Evolutionary conservation across 805 yeast species (phyloP), one percentile per base, ranked within the genome.

Genomic region (Candida tammaniensis): DNA sequence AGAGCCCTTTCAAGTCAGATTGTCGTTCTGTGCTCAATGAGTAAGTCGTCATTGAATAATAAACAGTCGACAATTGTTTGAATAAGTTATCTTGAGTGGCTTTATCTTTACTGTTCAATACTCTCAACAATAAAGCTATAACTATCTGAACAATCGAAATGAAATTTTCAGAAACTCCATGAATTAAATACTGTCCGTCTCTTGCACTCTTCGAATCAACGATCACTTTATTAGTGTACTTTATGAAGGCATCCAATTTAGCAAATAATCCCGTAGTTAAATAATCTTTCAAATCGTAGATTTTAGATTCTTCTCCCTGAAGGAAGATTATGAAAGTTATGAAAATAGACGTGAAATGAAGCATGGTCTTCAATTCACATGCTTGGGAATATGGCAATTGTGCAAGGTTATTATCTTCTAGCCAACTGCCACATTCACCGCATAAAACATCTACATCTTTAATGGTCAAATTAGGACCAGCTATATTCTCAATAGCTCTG

Each of bases 251-350:
- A 23, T 39, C 31, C 16, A 40, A 26, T 29, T 41, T 38, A 1
- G 36, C 24, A 19, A 43, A 35, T 3, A 43, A 9, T 1, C 31
- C 35, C 3, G 42, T 33, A 7, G 33, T 40, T 11, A 43, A 22
- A 18, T 29, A 23, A 18, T 38, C 42, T 15, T 27, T 38, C 10
- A 43, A 38, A 3, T 26, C 27, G 14, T 30, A 38, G 4, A 26
- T 29, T 21, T 38, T 43, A 25, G 28, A 35, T n/a, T 57, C 64
- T 42, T 67, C 72, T 11, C 48, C 49, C 40, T 67, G 70, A 12
- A 66, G 42, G 24, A 63, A 44, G n/a, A 58, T 43, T 4, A 62
- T 38, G 26, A 53, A 57, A 10, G 53, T 36, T 39, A 64, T 34
- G 31, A 47, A 62, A 21, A 55, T 46, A 27, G 50, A 49, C 13